Conservation (phyloP, 495 filamentous ascomycete species). For the Usnea hakonensis region DNA sequence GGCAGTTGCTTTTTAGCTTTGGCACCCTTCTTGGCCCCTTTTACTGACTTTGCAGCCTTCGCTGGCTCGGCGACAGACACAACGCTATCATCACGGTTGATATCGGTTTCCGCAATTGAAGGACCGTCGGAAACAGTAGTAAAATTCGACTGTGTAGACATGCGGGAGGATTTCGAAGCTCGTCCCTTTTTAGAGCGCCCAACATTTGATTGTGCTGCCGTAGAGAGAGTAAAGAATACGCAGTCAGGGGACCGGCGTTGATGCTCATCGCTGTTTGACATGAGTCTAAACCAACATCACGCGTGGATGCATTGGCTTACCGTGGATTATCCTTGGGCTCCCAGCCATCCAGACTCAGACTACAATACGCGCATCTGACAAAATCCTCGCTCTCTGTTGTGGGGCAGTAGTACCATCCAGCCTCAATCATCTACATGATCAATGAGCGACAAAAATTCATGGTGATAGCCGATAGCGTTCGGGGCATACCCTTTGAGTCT, state of each 20-base stretch:
- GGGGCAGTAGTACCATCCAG: slow-evolving; percentile 90
- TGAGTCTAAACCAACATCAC: slow-evolving; percentile 25
- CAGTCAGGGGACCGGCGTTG: slow-evolving; percentile 68
- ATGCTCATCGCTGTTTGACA: slow-evolving; percentile 67
- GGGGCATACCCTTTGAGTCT: slow-evolving; percentile 67
- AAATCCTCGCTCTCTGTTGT: slow-evolving; percentile 71
- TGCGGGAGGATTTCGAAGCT: slow-evolving; percentile 59
- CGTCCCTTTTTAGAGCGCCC: slow-evolving; percentile 47
- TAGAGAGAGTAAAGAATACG: slow-evolving; percentile 62
- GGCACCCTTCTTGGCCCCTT: slow-evolving; percentile 42
- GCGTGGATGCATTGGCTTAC: slow-evolving; percentile 42
- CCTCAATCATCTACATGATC: slow-evolving; percentile 66
- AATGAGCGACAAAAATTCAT: slow-evolving; percentile 22
- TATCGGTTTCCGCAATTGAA: slow-evolving; percentile 40
- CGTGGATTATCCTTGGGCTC: slow-evolving; percentile 81
- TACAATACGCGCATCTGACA: slow-evolving; percentile 82
- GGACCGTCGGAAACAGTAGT: slow-evolving; percentile 47
- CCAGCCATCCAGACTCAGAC: slow-evolving; percentile 80
- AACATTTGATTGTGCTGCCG: slow-evolving; percentile 45
- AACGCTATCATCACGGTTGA: slow-evolving; percentile 61
- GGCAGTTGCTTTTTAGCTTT: slow-evolving; percentile 45
- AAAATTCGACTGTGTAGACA: slow-evolving; percentile 60
- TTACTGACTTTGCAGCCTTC: slow-evolving; percentile 43
- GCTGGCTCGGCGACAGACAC: slow-evolving; percentile 45
- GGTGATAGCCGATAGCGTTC: slow-evolving; percentile 12